Base-by-base conservation (phyloP, 257 asterid species). In the Solanum chiquidenum region DNA sequence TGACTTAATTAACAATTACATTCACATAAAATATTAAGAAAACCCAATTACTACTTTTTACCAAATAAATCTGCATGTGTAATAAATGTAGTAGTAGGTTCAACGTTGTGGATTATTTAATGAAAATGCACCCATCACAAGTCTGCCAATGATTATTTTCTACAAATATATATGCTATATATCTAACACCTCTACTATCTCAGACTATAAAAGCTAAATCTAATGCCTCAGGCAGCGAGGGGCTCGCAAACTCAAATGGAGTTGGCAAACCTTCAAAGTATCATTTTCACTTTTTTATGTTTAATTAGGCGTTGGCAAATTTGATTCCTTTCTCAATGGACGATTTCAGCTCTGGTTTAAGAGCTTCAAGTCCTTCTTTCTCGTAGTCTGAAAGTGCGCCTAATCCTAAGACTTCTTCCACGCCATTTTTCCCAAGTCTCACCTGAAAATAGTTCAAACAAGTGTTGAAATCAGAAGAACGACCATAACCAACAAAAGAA, bases 341-440 rank as follows among this genome's bases (percentile, higher is more conserved):
- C 73, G 95, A 60, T 83, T 89, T 91, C 40, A 95, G 90, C 87
- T 95, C 98, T 0, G 94, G 93, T 90, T 91, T 91, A 25, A 95
- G 93, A 85, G 96, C 95, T 90, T 95, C 96, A 49, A 95, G 88
- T 38, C 98, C 98, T 89, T 92, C 92, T 87, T 95, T 91, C 94
- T 95, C 98, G 11, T 29, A 95, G 88, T 91, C 96, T 11, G 96
- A 90, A 31, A 94, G 89, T 0, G 94, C 89, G n/a, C 98, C 98
- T 87, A 95, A 84, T 27, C 96, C 98, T 13, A 93, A 86, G 27
- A 95, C 93, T 87, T 95, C 98, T 86, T 95, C 98, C 85, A 93
- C 98, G 8, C 98, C 98, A 86, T 95, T 93, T 93, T 92, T 95
- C n/a, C 98, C 96, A 10, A 94, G 98, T 86, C 92, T 95, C 91